Base-by-base conservation (phyloP, 805 yeast genomes). In the Cyberlindnera bimundalis region DNA sequence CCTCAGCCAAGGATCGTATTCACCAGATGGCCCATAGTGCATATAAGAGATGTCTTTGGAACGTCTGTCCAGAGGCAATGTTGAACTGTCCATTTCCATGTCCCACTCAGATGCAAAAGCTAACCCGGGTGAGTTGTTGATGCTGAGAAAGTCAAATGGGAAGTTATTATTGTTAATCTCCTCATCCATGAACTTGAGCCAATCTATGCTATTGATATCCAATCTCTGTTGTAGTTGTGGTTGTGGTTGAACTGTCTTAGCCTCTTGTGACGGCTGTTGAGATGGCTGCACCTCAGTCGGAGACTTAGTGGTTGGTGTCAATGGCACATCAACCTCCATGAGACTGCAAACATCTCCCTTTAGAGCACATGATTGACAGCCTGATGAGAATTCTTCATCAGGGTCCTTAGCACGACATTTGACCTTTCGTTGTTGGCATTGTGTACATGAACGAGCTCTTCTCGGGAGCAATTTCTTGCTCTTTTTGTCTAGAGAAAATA, bases 1-100 rank as follows among this genome's bases (percentile, higher is more conserved):
- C 28, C 48, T 30, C n/a, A 45, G 36, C 45, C 39, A 40, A 9
- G 48, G 45, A 27, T 45, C 48, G 29, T 45, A 45, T 29, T 45
- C 48, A 1, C 42, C 45, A 4, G 45, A 37, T 2, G 37, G 27
- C 3, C 45, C 45, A 24, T 40, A 29, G 18, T 37, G 31, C 38
- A 33, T 21, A 19, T 32, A 36, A 3, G 45, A 37, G 2, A 29
- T 23, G 17, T 34, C 35, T 28, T 35, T 35, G 8, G 19, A 29
- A 4, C 45, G 30, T 18, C 29, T 25, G 8, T 44, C 40, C 12
- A 44, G 9, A 1, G 44, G 37, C 3, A 44, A 25, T 12, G 26
- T 10, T 12, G 28, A 26, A 1, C 18, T 14, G 4, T n/a, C 25
- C 11, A 23, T 13, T 20, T 29, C 33, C 29, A n/a, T 19, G 34